These are phyloP conservation scores for Copromyces sp. DNA, from an alignment of 495 filamentous ascomycete species.

Conservation along the genomic window DNA sequence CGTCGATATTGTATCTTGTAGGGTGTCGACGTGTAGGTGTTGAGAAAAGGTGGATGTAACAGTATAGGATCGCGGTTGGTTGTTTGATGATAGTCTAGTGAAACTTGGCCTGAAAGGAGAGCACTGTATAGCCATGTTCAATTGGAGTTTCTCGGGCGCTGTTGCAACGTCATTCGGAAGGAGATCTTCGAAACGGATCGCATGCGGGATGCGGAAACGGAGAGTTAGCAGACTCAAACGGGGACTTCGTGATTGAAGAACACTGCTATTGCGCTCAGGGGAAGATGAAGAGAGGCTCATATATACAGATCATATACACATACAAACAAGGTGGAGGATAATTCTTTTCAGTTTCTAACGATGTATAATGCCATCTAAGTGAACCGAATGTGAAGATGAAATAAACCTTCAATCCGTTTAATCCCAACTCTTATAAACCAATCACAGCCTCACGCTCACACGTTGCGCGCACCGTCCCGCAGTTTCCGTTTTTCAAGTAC, in stretches of 20 bases:
- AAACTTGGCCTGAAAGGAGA: background rate
- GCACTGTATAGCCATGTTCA: background rate
- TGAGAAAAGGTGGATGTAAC: background rate
- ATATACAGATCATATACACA: background rate
- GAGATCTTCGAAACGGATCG: background rate
- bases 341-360: background rate
- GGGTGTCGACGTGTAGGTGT: background rate
- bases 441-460: background rate
- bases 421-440: background rate
- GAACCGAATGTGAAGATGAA: background rate
- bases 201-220: background rate
- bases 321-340: background rate
- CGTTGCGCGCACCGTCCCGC: background rate
- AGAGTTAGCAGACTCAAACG: background rate
- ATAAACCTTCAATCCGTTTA: background rate
- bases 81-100: background rate
- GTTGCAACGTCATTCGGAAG: background rate
- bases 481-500: background rate
- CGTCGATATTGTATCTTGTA: background rate
- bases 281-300: background rate
- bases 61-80: background rate
- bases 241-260: background rate
- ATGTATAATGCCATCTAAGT: background rate
- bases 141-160: background rate
- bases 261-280: background rate